Percentiles rank a stretch among this genome's conserved stretches.
Conservation (phyloP, 2,329 filamentous ascomycete genomes). For the Cryphonectria parasitica region DNA sequence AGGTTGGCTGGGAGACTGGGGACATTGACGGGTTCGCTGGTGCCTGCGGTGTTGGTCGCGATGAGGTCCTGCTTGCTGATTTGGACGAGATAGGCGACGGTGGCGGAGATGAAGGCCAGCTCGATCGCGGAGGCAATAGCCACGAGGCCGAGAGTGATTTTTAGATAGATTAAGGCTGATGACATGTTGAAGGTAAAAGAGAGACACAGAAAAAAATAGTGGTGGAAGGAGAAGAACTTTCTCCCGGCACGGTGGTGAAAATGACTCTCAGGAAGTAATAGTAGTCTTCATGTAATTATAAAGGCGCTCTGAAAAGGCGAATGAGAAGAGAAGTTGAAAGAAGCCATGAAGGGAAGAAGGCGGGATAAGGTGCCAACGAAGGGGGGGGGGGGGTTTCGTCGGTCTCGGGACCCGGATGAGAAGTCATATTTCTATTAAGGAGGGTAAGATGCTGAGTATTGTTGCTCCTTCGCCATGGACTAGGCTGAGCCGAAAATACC, state of each 20-base stretch:
- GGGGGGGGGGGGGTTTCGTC: neutral
- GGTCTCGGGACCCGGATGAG: neutral
- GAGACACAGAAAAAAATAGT: neutral
- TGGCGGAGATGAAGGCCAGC: slow-evolving; percentile 44
- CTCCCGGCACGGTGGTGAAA: neutral
- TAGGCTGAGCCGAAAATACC: slow-evolving; percentile 19
- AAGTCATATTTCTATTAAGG: neutral
- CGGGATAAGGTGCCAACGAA: neutral
- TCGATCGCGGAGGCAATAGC: slow-evolving; percentile 44
- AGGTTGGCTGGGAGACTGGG: slow-evolving; percentile 38
- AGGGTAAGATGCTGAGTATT: neutral
- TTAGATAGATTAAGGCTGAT: slow-evolving; percentile 29
- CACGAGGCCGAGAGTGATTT: slow-evolving; percentile 38
- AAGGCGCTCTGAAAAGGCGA: neutral
- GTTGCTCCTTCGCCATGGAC: slow-evolving; percentile 1
- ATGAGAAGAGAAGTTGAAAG: neutral
- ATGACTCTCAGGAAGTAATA: neutral
- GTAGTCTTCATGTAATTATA: neutral
- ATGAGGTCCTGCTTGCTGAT: slow-evolving; percentile 37
- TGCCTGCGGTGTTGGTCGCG: slow-evolving; percentile 37
- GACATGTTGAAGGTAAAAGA: slow-evolving; percentile 23
- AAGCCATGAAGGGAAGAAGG: neutral
- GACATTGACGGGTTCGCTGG: slow-evolving; percentile 34
- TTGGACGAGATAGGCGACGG: slow-evolving; percentile 43
- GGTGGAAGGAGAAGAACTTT: neutral